Base-by-base conservation (phyloP, 202 grass and related monocot species). In the Digitaria exilis region DNA sequence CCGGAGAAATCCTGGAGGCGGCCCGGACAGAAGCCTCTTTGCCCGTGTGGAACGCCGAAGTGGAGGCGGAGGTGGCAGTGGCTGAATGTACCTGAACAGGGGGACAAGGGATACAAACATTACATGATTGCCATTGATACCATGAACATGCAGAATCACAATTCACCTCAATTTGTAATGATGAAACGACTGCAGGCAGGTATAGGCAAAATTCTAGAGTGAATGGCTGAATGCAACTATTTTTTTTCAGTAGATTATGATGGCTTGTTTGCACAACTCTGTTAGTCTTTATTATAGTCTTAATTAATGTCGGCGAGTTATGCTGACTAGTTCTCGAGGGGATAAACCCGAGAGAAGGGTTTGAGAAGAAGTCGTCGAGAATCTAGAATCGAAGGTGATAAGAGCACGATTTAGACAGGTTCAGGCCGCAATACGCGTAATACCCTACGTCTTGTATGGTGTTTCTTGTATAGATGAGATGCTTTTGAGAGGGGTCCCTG, bases 1-100 rank as follows among this genome's bases (percentile, higher is more conserved):
- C 49, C 70, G 39, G 9, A 2, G 69, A 75, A n/a, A 24, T n/a
- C 37, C 61, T 14, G 70, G 51, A 76, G 78, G 84, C 21, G 50
- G 70, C 2, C 48, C 78, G n/a, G 9, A 0, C 2, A 60, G 12
- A 3, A 8, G 39, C 61, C 84, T 75, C 69, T 81, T 81, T 15
- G 28, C 16, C 69, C 77, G 39, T 41, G 37, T 16, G 9, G 3
- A 2, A 9, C 60, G n/a, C 7, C 63, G 37, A 54, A 54, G 50
- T 54, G 51, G 55, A 57, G 54, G 54, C 3, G 54, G 54, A 24
- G 55, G 55, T 3, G 49, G 45, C 1, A 4, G 58, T 0, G 9
- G 46, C 5, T 52, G 75, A n/a, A 26, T 58, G 9, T 44, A 9
- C 45, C 67, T 73, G 84, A 44, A 7, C 19, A 9, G 18, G 50